Evolutionary conservation across 1,139 yeast genomes (phyloP).

Genomic region (Entelexis sorbosivorans): DNA sequence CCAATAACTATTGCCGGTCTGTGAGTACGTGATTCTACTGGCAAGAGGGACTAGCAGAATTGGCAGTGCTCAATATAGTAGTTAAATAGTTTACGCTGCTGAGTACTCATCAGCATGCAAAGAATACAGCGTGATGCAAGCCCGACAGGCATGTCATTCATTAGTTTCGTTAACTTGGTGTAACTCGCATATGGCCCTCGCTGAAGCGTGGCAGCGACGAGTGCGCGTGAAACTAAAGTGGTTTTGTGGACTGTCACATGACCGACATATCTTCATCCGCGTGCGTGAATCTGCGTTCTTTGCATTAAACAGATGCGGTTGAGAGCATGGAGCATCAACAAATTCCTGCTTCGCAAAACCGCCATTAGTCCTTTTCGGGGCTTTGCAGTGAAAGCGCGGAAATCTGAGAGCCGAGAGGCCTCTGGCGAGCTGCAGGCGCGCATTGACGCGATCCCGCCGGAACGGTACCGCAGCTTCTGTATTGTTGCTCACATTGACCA

Average conservation of each 20-base stretch:
- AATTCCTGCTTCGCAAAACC: background rate
- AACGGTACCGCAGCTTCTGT: conserved; percentile 77
- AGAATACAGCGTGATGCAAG: too few species aligned
- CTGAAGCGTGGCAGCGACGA: too few species aligned
- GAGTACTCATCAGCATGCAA: too few species aligned
- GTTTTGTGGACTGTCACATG: conserved; percentile 3
- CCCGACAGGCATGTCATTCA: too few species aligned
- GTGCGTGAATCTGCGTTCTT: background rate
- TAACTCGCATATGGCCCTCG: too few species aligned
- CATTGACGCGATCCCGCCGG: conserved; percentile 49
- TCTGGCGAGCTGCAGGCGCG: conserved; percentile 21
- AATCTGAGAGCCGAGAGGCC: conserved; percentile 4
- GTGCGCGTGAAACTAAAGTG: background rate
- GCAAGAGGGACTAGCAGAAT: too few species aligned
- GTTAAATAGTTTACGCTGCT: too few species aligned
- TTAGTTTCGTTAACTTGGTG: too few species aligned
- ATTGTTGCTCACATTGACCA: conserved; percentile 98
- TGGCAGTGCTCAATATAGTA: too few species aligned
- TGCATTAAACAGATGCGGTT: background rate
- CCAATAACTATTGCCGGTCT: too few species aligned
- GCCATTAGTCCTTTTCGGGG: background rate
- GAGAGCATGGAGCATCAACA: background rate
- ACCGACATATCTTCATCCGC: background rate
- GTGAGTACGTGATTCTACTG: too few species aligned
- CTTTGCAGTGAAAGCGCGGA: background rate